Base-by-base conservation (phyloP, 1,139 yeast genomes). In the Hansenula lynferdii region DNA sequence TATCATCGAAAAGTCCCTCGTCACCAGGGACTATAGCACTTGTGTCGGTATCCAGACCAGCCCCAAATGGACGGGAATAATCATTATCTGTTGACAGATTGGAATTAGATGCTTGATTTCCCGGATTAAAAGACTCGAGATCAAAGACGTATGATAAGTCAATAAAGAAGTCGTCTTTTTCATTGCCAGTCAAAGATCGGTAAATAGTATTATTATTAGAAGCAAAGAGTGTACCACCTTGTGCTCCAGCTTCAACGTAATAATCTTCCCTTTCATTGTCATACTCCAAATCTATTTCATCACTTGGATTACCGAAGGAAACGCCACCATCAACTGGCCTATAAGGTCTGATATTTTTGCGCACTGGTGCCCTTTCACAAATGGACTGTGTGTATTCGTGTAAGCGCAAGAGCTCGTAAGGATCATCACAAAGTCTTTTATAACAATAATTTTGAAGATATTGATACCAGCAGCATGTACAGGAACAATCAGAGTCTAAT, bases 391-490 rank as follows among this genome's bases (percentile, higher is more conserved):
- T 35, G 26, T 43, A 48, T 0, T 19, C 31, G 16, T 41, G 32
- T 4, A 47, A 35, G 11, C 47, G 43, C 2, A 34, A 24, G 19
- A 38, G 38, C 26, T 49, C 52, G 7, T 36, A 40, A 15, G 29
- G 22, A 38, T 48, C 47, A 7, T 42, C 21, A 16, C 55, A 51
- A 22, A 49, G 36, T 26, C 48, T 49, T 31, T 44, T 50, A 37
- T 42, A 50, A 22, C 55, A 52, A 32, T 50, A 52, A 37, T 50
- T 52, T 36, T 44, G 44, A 4, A 49, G 28, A 26, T 50, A 52
- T 30, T 49, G 51, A 31, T 31, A 43, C 49, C 50, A 48, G 21
- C 55, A 51, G 23, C 56, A 52, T 1, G 54, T 42, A 28, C 56
- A 50, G 8, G 45, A 39, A 32, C 56, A 52, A 9, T 50, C 54